Percentiles rank a stretch among this genome's conserved stretches.
These are phyloP conservation scores for Nothophoma quercina DNA, from an alignment of 2,329 filamentous ascomycete genomes.

Conservation along the genomic window DNA sequence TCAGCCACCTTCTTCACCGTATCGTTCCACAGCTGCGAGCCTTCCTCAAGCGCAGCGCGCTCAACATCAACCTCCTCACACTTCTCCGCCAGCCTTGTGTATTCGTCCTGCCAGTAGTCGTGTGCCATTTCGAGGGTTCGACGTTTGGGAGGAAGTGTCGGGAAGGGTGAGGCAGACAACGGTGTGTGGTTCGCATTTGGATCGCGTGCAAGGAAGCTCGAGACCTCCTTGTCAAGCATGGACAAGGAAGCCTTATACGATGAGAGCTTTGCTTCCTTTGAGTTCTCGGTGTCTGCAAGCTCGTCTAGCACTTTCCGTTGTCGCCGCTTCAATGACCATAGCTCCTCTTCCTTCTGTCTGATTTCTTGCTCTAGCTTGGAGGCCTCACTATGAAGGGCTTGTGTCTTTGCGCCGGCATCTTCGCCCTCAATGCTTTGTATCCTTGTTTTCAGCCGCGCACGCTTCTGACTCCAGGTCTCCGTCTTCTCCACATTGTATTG, in stretches of 20 bases:
- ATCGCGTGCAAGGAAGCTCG: slow-evolving; percentile 65
- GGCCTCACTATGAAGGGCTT: slow-evolving; percentile 59
- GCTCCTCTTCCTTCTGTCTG: slow-evolving; percentile 67
- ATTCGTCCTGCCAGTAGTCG: slow-evolving; percentile 73
- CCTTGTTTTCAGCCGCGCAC: slow-evolving; percentile 63
- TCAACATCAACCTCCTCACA: slow-evolving; percentile 68
- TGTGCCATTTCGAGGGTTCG: slow-evolving; percentile 75
- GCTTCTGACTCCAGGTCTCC: slow-evolving; percentile 65
- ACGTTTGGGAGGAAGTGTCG: slow-evolving; percentile 68
- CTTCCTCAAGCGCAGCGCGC: slow-evolving; percentile 70
- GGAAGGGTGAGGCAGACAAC: slow-evolving; percentile 57
- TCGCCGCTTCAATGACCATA: slow-evolving; percentile 67
- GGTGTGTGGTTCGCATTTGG: slow-evolving; percentile 50
- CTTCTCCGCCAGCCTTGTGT: slow-evolving; percentile 62
- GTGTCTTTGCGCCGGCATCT: slow-evolving; percentile 65
- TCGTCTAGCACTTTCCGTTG: slow-evolving; percentile 66
- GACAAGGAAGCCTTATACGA: slow-evolving; percentile 73
- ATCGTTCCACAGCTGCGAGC: slow-evolving; percentile 71
- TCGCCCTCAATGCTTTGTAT: slow-evolving; percentile 64
- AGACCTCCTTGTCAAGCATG: slow-evolving; percentile 70
- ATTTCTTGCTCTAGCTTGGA: slow-evolving; percentile 69
- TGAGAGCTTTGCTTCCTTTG: slow-evolving; percentile 73
- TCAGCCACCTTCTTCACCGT: slow-evolving; percentile 65
- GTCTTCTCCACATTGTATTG: slow-evolving; percentile 67
- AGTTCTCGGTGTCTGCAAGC: slow-evolving; percentile 69